Conservation (phyloP, 208 protist species). For the Angomonas deanei region DNA sequence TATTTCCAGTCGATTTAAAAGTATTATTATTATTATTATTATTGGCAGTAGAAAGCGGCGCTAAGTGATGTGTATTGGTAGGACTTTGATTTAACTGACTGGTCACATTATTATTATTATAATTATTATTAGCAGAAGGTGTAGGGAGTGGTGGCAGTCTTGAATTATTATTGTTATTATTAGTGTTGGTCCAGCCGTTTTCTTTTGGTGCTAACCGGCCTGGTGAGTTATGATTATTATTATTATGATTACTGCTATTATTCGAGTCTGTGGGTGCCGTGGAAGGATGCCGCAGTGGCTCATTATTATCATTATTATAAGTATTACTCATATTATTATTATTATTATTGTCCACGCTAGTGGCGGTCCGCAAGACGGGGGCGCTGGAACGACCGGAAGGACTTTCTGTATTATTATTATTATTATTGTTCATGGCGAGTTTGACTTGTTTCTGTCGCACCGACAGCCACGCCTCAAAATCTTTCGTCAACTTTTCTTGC, state of each 20-base stretch:
- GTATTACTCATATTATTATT: neutral
- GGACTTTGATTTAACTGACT: neutral
- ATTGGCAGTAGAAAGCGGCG: neutral
- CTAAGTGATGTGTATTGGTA: neutral
- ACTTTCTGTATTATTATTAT: neutral
- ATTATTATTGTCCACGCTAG: neutral
- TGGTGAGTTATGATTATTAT: neutral
- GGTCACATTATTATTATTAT: neutral
- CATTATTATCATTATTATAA: neutral
- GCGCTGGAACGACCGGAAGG: neutral
- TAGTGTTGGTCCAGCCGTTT: neutral
- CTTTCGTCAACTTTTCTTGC: slow-evolving; percentile 71
- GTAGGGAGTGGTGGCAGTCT: neutral
- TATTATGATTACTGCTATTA: too few relatives aligned
- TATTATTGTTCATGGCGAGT: slow-evolving; percentile 13
- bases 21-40: slow-evolving; percentile 9
- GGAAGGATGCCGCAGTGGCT: neutral
- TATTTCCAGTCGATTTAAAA: slow-evolving; percentile 63
- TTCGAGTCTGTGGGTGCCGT: neutral
- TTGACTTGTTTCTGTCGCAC: slow-evolving; percentile 64
- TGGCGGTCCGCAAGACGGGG: neutral
- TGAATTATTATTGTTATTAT: neutral
- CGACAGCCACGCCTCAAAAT: slow-evolving; percentile 85
- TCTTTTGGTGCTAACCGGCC: neutral
- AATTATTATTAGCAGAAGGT: neutral